A percentile compares a stretch with the other conserved stretches of the same genome.
Evolutionary conservation across 108 stramenopile species (phyloP).

Genomic region (Nannochloropsis salina): DNA sequence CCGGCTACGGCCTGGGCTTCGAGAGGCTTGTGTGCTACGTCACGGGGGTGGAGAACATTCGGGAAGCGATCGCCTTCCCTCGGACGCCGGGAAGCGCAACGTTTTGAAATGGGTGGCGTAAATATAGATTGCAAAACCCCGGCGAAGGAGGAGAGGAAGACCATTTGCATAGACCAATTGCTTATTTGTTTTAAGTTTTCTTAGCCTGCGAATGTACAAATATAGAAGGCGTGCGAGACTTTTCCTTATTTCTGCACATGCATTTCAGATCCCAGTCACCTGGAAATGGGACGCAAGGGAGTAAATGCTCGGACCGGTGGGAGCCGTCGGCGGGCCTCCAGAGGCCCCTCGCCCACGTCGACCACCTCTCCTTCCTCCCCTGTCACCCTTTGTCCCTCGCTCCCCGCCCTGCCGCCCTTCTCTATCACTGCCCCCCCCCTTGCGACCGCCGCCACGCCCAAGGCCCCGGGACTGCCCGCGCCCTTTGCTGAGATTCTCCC

Average conservation of each 20-base stretch:
- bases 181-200: background rate
- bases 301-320: background rate
- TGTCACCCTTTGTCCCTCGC: background rate
- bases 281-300: background rate
- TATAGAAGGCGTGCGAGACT: background rate
- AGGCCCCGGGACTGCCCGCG: background rate
- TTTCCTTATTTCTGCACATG: background rate
- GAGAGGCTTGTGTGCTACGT: conserved; percentile 96
- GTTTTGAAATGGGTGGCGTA: conserved; percentile 58
- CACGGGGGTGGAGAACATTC: conserved; percentile 94
- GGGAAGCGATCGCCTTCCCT: conserved; percentile 96
- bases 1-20: conserved; percentile 98
- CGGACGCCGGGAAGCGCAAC: conserved; percentile 91
- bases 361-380: conserved; percentile 12
- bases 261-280: background rate
- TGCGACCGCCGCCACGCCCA: background rate
- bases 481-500: no score
- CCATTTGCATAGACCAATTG: background rate
- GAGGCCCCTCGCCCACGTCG: background rate
- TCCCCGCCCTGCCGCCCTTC: background rate
- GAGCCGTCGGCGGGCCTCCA: background rate
- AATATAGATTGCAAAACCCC: background rate
- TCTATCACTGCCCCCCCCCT: background rate
- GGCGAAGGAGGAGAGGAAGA: background rate
- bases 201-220: background rate